Conservation (phyloP, 169 alveolate genomes). For the Eimeria praecox region DNA sequence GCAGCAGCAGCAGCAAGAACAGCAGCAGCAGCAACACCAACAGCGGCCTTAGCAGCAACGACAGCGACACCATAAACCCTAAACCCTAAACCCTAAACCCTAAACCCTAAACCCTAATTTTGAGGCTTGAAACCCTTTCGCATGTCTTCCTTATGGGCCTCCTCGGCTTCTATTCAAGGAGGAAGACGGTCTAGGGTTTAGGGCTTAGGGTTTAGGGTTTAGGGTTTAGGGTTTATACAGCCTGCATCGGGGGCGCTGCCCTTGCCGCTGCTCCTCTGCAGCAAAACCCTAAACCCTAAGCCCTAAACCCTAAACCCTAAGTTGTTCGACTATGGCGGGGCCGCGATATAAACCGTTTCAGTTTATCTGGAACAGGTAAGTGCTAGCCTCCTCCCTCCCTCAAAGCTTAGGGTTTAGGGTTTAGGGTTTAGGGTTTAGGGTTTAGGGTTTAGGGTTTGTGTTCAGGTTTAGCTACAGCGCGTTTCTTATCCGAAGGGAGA, state of each 20-base stretch:
- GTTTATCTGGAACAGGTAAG: slow-evolving; percentile 57
- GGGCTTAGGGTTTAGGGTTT: slow-evolving; percentile 47
- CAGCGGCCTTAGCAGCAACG: not conserved
- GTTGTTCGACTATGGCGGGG: slow-evolving; percentile 16
- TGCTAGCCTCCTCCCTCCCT: not conserved
- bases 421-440: slow-evolving; percentile 56
- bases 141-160: not conserved
- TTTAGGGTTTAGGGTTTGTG: slow-evolving; percentile 54
- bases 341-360: slow-evolving; percentile 68
- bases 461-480: slow-evolving; percentile 67
- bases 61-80: not conserved
- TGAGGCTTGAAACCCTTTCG: not conserved
- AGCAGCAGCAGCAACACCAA: slow-evolving; percentile 37
- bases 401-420: slow-evolving; percentile 26
- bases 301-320: slow-evolving; percentile 43
- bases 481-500: slow-evolving; percentile 51
- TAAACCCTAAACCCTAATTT: not conserved
- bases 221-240: slow-evolving; percentile 26
- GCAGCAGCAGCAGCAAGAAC: not conserved
- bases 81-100: slow-evolving; percentile 21
- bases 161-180: not conserved
- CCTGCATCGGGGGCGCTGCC: not conserved
- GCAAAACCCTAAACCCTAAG: slow-evolving; percentile 2
- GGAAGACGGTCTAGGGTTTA: not conserved
- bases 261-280: not conserved